Evolutionary conservation across 257 asterid species (phyloP), one percentile per base, ranked within the genome.

Genomic region (Scutellaria minor): DNA sequence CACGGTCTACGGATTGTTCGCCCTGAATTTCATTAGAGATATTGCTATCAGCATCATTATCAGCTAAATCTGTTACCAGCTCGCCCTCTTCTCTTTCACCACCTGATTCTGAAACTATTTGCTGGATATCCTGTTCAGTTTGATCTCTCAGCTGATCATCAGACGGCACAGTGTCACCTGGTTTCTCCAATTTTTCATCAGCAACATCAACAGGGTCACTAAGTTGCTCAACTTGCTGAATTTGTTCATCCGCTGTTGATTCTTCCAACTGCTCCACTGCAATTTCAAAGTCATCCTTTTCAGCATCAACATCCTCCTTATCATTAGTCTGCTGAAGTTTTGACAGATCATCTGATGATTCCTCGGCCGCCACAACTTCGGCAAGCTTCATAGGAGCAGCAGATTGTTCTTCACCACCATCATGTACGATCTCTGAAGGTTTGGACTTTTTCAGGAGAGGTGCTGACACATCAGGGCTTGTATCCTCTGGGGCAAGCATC

Each of bases 81-180:
- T 91, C 99, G 14, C 95, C 97, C 81, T 91, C 99, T 75, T 94
- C 99, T 79, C 81, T 82, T 13, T 92, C 97, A 42, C 80, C 78
- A 63, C 78, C 90, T 41, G 82, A 75, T 72, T 89, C 96, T 24
- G 79, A 70, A 41, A 79, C 81, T 62, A 75, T 79, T 52, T 70
- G 88, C 82, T 85, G 96, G 54, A 82, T 80, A 59, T 88, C 97
- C 72, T 87, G 90, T 63, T 88, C 97, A 6, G 78, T 84, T 80
- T 82, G 81, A 71, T 79, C 81, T 50, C 81, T 84, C 53, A 81
- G 70, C 14, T 79, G 83, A 66, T 87, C 94, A 57, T 88, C 96
- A 18, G 81, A 81, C 12, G 64, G 72, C 11, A 76, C 7, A 54
- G 75, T 70, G 54, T 82, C 92, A 45, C 59, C 79, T 37, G 77